A percentile compares a stretch with the other conserved stretches of the same genome.
phyloP scores from a whole-genome alignment of 441 rosid genomes.

The Euphorbia schlechtendalii region DNA sequence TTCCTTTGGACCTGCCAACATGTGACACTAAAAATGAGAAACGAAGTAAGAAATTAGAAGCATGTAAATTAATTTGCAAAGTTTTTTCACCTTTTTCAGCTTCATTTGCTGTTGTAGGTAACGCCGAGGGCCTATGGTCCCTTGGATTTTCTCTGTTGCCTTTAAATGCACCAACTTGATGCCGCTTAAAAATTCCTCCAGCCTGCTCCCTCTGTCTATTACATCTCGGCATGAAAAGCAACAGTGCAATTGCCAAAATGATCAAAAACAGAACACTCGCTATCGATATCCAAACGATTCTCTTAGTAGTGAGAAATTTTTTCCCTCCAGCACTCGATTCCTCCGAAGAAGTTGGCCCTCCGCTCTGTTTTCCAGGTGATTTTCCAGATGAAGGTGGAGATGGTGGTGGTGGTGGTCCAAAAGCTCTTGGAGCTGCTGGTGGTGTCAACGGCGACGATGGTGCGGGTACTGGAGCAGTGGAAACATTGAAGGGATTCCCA shows the following conservation, averaged over 20 bases:
- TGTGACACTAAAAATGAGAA: conserved; percentile 4
- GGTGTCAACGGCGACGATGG: conserved; percentile 42
- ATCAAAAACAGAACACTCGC: conserved; percentile 49
- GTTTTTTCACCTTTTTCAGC: conserved; percentile 56
- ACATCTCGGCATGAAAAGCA: conserved; percentile 53
- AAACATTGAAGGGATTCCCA: conserved; percentile 68
- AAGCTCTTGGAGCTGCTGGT: conserved; percentile 35
- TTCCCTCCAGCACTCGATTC: conserved; percentile 38
- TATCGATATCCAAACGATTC: conserved; percentile 63
- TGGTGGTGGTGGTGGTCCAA: conserved; percentile 35
- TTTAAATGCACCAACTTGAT: conserved; percentile 47
- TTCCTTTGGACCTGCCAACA: conserved; percentile 38
- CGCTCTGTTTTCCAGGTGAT: conserved; percentile 50
- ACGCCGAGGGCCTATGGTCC: conserved; percentile 34
- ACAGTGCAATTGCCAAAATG: conserved; percentile 42
- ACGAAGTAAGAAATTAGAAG: background rate
- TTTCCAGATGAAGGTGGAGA: conserved; percentile 32
- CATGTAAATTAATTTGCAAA: conserved; percentile 11
- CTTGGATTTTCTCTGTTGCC: conserved; percentile 43
- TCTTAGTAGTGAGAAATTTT: conserved; percentile 41
- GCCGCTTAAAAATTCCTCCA: conserved; percentile 41
- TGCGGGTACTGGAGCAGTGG: conserved; percentile 45
- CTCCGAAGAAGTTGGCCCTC: conserved; percentile 49
- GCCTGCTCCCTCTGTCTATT: conserved; percentile 40
- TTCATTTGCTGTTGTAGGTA: conserved; percentile 32